These are phyloP conservation scores for Discostella pseudostelligera DNA, from an alignment of 108 stramenopile species.

Conservation along the genomic window DNA sequence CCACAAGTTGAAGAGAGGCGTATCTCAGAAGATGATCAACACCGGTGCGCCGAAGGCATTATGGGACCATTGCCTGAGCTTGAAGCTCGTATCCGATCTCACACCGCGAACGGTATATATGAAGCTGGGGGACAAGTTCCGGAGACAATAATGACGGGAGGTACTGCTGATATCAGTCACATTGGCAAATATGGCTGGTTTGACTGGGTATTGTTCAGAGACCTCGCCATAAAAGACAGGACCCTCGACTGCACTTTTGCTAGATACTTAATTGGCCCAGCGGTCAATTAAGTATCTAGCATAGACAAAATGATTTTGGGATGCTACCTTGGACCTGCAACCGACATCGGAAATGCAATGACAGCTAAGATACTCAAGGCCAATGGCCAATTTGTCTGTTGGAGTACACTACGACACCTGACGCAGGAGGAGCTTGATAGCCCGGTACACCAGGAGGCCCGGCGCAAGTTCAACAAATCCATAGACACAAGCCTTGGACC, in stretches of 20 bases:
- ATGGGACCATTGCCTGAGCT: slow-evolving; percentile 40
- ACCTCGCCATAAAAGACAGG: too few species aligned
- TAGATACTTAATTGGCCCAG: too few species aligned
- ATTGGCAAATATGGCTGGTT: slow-evolving; percentile 40
- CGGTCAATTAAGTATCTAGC: too few species aligned
- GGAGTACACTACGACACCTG: background rate
- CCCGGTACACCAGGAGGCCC: background rate
- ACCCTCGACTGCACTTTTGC: too few species aligned
- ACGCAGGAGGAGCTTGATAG: slow-evolving; percentile 9
- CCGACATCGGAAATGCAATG: slow-evolving; percentile 17
- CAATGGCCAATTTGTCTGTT: slow-evolving; percentile 21
- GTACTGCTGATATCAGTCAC: slow-evolving; percentile 47
- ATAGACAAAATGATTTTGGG: slow-evolving; percentile 15
- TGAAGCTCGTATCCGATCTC: slow-evolving; percentile 18
- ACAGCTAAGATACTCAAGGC: slow-evolving; percentile 16
- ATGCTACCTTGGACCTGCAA: slow-evolving; percentile 26
- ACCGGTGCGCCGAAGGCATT: slow-evolving; percentile 4
- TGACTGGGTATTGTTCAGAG: slow-evolving; percentile 33
- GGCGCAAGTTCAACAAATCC: background rate
- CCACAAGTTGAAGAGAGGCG: slow-evolving; percentile 26
- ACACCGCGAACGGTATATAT: slow-evolving; percentile 21
- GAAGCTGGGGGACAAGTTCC: slow-evolving; percentile 27
- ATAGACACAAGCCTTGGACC: background rate
- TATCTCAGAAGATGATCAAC: slow-evolving; percentile 6
- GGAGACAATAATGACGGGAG: slow-evolving; percentile 26